Percentiles rank a stretch among this genome's conserved stretches.
These are phyloP conservation scores for Aspergillus sclerotialis DNA, from an alignment of 2,329 filamentous ascomycete species.

Conservation along the genomic window DNA sequence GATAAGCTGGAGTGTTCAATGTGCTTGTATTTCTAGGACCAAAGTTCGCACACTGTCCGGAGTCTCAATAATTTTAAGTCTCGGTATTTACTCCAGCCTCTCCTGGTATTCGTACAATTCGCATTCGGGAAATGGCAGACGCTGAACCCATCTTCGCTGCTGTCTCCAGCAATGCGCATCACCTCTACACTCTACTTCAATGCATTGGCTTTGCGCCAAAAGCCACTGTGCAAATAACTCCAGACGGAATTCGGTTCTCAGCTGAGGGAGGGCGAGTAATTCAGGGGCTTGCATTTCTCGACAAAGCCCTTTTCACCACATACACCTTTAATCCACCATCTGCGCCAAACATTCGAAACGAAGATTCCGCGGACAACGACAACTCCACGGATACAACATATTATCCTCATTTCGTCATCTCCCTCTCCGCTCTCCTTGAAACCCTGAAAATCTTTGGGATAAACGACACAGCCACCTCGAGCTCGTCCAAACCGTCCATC, in stretches of 20 bases:
- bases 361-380: constrained; percentile 26
- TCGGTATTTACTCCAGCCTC: constrained; percentile 7
- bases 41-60: constrained; percentile 13
- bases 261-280: constrained; percentile 85
- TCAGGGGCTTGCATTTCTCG: constrained; percentile 83
- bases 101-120: constrained; percentile 6
- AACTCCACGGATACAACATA: constrained; percentile 28
- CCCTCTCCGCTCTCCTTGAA: constrained; percentile 78
- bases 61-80: constrained; percentile 10
- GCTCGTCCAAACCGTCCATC: constrained; percentile 18
- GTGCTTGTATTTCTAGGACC: constrained; percentile 26
- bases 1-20: constrained; percentile 24
- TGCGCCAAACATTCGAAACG: constrained; percentile 13
- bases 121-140: constrained; percentile 10
- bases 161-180: constrained; percentile 55
- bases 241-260: constrained; percentile 78
- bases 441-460: constrained; percentile 92
- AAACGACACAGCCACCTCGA: constrained; percentile 49
- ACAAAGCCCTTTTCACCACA: constrained; percentile 80
- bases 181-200: constrained; percentile 53
- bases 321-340: constrained; percentile 60
- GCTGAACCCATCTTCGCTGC: constrained; percentile 49
- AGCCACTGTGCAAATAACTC: constrained; percentile 66
- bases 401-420: constrained; percentile 74
- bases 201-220: constrained; percentile 57